Evolutionary conservation across 2,329 filamentous ascomycete genomes (phyloP).

Genomic region (Madurella mycetomatis): DNA sequence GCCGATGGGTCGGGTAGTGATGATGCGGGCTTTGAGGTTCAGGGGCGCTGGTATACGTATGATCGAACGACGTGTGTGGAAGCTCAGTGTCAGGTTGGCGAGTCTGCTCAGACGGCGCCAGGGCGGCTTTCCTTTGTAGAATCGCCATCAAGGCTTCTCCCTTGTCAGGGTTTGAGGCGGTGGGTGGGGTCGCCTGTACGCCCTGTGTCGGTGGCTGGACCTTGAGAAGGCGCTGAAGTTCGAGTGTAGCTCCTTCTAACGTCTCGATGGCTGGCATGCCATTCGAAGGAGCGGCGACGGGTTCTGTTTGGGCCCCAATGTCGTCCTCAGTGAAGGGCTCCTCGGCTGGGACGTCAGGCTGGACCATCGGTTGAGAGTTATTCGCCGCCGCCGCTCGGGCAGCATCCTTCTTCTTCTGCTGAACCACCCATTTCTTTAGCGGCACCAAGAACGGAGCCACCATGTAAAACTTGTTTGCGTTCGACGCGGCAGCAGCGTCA

Average conservation of each 20-base stretch:
- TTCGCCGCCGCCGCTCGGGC: constrained; percentile 37
- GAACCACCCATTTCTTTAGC: constrained; percentile 85
- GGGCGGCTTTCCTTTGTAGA: constrained; percentile 39
- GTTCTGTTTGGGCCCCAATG: constrained; percentile 38
- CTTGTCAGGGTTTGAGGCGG: constrained; percentile 36
- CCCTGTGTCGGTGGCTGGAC: constrained; percentile 51
- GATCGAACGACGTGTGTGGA: constrained; percentile 53
- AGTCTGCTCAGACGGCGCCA: constrained; percentile 17
- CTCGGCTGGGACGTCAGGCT: constrained; percentile 41
- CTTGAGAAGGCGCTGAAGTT: constrained; percentile 52
- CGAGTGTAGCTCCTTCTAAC: constrained; percentile 47
- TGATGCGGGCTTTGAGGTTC: constrained; percentile 57
- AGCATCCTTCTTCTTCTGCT: constrained; percentile 70
- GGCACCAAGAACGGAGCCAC: constrained; percentile 86
- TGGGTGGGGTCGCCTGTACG: constrained; percentile 33
- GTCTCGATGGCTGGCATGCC: constrained; percentile 41
- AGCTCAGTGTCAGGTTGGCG: constrained; percentile 17
- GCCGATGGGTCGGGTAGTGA: constrained; percentile 46
- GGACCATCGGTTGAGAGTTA: constrained; percentile 38
- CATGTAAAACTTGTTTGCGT: constrained; percentile 94
- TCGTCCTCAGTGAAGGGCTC: constrained; percentile 62
- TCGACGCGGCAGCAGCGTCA: constrained; percentile 51
- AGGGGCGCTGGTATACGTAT: constrained; percentile 44
- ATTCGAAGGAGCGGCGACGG: constrained; percentile 28
- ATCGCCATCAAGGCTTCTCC: constrained; percentile 52